A percentile compares a stretch with the other conserved stretches of the same genome.
phyloP scores from a whole-genome alignment of 768 basidiomycete species.

The Termitomyces sp. region DNA sequence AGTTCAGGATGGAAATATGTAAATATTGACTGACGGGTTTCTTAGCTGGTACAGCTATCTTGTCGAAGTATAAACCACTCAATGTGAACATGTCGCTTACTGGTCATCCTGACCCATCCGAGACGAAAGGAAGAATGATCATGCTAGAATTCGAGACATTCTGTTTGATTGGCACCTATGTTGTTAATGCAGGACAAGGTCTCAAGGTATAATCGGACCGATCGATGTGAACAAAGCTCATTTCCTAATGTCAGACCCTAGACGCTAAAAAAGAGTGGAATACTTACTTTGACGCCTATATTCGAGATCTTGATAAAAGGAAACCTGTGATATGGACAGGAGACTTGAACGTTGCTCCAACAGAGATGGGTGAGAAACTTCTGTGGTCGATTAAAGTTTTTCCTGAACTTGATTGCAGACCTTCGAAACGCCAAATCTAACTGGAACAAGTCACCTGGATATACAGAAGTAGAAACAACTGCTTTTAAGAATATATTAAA shows the following conservation, averaged over 20 bases:
- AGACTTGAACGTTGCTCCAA: constrained; percentile 84
- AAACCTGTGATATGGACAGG: constrained; percentile 90
- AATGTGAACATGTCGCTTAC: constrained; percentile 64
- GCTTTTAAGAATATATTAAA: constrained; percentile 66
- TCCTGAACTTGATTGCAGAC: constrained; percentile 33
- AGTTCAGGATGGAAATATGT: constrained; percentile 14
- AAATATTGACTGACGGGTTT: not conserved
- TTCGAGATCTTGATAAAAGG: constrained; percentile 64
- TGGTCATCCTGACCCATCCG: constrained; percentile 58
- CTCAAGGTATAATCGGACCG: constrained; percentile 49
- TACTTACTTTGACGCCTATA: constrained; percentile 64
- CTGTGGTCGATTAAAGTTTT: not conserved
- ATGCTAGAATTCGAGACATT: constrained; percentile 73
- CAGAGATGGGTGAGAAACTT: constrained; percentile 46
- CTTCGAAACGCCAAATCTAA: constrained; percentile 64
- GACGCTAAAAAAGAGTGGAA: constrained; percentile 79
- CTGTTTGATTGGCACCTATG: constrained; percentile 77
- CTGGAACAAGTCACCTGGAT: constrained; percentile 87
- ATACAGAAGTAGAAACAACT: constrained; percentile 76
- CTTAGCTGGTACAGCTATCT: constrained; percentile 75
- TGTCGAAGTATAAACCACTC: constrained; percentile 72
- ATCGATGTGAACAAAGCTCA: not conserved
- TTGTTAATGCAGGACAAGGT: constrained; percentile 73
- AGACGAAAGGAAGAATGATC: constrained; percentile 71
- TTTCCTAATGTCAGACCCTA: constrained; percentile 48